Conservation (phyloP, 139 green algal species). For the Protoeuglena noctilucae region DNA sequence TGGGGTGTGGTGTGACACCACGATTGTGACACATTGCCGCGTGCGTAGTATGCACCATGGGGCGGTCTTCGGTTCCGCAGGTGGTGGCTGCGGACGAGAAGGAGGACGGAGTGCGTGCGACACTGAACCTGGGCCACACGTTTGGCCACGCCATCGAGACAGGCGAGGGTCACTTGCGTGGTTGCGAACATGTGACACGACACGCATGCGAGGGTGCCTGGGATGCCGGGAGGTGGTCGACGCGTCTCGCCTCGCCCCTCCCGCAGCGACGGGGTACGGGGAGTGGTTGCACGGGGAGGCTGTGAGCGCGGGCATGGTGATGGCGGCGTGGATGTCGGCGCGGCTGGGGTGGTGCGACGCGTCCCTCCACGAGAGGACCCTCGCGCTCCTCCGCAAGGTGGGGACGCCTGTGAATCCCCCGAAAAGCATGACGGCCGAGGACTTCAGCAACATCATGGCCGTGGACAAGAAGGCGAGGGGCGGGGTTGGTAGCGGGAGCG, state of each 20-base stretch:
- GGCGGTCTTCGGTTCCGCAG: constrained; percentile 30
- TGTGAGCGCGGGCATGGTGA: constrained; percentile 37
- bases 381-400: not conserved
- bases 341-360: not conserved
- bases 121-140: constrained; percentile 96
- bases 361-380: not conserved
- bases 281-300: constrained; percentile 86
- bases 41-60: too few relatives aligned
- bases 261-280: constrained; percentile 58
- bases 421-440: constrained; percentile 44
- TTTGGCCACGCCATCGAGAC: constrained; percentile 98
- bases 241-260: constrained; percentile 97
- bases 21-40: too few relatives aligned
- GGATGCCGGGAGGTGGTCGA: constrained; percentile 98
- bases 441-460: constrained; percentile 81
- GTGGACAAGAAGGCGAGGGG: constrained; percentile 93
- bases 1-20: too few relatives aligned
- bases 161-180: constrained; percentile 5
- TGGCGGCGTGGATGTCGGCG: not conserved
- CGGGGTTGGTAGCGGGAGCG: too few relatives aligned
- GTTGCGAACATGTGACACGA: constrained; percentile 1
- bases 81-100: constrained; percentile 85
- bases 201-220: too few relatives aligned
- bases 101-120: constrained; percentile 87
- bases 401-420: not conserved